A percentile compares a stretch with the other conserved stretches of the same genome.
Evolutionary conservation across 2,329 filamentous ascomycete genomes (phyloP).

Genomic region (Trichoderma sp.): DNA sequence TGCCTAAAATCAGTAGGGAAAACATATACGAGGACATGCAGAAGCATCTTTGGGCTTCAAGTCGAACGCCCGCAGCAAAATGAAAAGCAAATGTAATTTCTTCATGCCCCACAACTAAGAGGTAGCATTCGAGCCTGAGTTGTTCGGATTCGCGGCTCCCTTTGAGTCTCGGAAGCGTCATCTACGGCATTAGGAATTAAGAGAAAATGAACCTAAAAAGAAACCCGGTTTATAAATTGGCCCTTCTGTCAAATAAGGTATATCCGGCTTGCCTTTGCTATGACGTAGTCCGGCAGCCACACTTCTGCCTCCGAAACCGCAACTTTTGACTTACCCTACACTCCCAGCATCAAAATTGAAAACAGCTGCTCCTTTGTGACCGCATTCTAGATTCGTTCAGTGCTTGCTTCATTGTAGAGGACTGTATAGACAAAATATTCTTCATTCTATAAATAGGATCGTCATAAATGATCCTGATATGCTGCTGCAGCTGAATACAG

Average conservation of each 20-base stretch:
- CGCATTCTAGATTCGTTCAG: background rate
- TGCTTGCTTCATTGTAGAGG: background rate
- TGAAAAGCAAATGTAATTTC: background rate
- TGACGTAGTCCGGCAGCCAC: background rate
- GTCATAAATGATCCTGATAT: background rate
- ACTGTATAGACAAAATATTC: background rate
- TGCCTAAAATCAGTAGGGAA: background rate
- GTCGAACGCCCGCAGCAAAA: background rate
- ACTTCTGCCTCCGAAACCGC: background rate
- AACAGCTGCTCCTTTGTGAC: background rate
- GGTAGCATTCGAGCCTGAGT: background rate
- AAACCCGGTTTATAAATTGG: background rate
- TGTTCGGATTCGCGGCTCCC: background rate
- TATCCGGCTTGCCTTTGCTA: background rate
- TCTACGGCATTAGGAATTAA: background rate
- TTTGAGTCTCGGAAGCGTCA: background rate
- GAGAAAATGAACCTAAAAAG: background rate
- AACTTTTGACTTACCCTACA: constrained; percentile 2
- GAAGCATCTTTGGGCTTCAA: background rate
- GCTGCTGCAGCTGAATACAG: background rate
- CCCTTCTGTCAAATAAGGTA: background rate
- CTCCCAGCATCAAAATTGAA: background rate
- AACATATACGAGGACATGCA: background rate
- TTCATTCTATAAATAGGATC: background rate
- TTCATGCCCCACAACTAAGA: background rate